A percentile compares a stretch with the other conserved stretches of the same genome.
Conservation (phyloP, 495 filamentous ascomycete species). For the Aspergillus coremiiformis region DNA sequence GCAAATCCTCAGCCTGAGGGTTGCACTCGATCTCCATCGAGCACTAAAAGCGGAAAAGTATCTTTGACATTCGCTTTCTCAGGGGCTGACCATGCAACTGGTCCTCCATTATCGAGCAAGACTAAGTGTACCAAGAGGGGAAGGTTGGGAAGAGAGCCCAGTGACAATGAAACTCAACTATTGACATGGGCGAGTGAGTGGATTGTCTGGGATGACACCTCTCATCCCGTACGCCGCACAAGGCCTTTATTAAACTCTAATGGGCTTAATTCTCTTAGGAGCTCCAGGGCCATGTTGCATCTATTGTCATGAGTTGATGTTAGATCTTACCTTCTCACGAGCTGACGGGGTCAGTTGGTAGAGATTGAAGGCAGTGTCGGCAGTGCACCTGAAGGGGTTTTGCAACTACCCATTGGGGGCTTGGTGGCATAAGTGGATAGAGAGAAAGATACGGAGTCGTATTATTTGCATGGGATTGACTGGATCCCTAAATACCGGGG, state of each 20-base stretch:
- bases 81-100: neutral
- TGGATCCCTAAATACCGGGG: no score
- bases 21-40: neutral
- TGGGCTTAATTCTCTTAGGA: neutral
- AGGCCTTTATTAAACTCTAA: constrained; percentile 8
- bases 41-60: neutral
- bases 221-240: constrained; percentile 3
- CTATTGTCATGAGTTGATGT: no score
- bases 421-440: neutral
- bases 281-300: no score
- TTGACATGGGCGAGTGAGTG: constrained; percentile 5
- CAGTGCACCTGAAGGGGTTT: neutral
- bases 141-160: neutral
- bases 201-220: constrained; percentile 7
- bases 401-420: neutral
- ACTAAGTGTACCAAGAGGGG: neutral
- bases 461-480: no score
- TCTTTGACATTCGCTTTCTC: neutral
- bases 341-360: neutral
- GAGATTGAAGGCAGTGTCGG: no score
- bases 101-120: neutral
- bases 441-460: no score
- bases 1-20: neutral
- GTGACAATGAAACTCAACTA: constrained; percentile 4
- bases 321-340: neutral